These are phyloP conservation scores for Diddensiella caesifluorescens DNA, from an alignment of 805 yeast species.

Conservation along the genomic window DNA sequence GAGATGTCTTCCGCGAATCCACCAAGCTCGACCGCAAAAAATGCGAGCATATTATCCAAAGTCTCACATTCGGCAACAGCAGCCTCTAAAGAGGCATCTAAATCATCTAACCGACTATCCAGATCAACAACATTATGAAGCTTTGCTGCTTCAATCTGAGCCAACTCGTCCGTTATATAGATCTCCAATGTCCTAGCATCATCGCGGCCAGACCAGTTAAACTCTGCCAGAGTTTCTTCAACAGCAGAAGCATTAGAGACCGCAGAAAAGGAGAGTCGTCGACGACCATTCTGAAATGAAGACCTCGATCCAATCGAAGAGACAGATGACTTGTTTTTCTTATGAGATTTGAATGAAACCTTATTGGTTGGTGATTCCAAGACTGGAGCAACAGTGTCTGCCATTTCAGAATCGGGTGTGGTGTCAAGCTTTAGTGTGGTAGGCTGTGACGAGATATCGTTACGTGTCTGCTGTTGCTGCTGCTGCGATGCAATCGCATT, in stretches of 20 bases:
- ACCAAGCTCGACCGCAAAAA: slow-evolving; percentile 56
- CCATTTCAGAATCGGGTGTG: background rate
- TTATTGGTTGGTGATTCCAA: background rate
- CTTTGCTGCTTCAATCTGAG: slow-evolving; percentile 56
- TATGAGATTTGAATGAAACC: background rate
- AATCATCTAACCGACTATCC: slow-evolving; percentile 39
- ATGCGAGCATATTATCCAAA: slow-evolving; percentile 49
- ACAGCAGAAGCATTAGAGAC: slow-evolving; percentile 30
- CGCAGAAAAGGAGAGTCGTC: slow-evolving; percentile 17
- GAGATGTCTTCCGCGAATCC: slow-evolving; percentile 64
- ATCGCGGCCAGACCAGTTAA: slow-evolving; percentile 70
- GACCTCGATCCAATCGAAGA: slow-evolving; percentile 12
- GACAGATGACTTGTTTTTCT: slow-evolving; percentile 11
- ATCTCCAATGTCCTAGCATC: slow-evolving; percentile 53
- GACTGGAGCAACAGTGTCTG: background rate
- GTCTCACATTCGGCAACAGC: slow-evolving; percentile 51
- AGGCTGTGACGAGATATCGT: background rate
- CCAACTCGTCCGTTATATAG: slow-evolving; percentile 55
- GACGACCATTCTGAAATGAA: slow-evolving; percentile 9
- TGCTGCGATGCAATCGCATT: background rate
- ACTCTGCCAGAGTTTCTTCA: slow-evolving; percentile 69
- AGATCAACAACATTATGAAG: slow-evolving; percentile 51
- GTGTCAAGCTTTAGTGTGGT: background rate
- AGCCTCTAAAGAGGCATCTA: slow-evolving; percentile 39
- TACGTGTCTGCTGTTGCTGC: no score